phyloP scores from a whole-genome alignment of 164 flowering plant species.

The Malania oleifera region DNA sequence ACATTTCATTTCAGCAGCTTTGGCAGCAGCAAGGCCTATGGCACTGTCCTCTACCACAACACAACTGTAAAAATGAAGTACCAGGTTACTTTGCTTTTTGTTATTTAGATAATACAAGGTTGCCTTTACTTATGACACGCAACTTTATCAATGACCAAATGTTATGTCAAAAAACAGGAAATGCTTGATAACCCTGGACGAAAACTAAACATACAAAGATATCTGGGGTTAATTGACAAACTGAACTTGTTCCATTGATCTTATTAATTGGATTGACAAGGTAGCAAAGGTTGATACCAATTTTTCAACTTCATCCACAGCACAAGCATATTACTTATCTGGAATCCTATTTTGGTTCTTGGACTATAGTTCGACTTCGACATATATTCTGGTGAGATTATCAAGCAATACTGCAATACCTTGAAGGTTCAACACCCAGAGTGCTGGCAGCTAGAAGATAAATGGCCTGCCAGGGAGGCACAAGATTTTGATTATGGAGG shows the following conservation, averaged over 20 bases:
- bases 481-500: too few relatives aligned
- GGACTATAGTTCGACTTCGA: neutral
- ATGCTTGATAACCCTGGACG: neutral
- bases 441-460: slow-evolving; percentile 77
- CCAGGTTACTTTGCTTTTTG: neutral
- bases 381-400: neutral
- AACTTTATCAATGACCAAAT: too few relatives aligned
- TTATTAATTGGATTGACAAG: neutral
- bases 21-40: slow-evolving; percentile 95
- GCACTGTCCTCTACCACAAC: slow-evolving; percentile 94
- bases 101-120: too few relatives aligned
- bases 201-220: neutral
- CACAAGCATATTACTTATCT: neutral
- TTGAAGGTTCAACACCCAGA: slow-evolving; percentile 81
- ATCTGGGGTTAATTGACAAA: neutral
- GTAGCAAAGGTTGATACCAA: neutral
- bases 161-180: neutral
- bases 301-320: neutral
- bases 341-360: neutral
- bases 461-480: slow-evolving; percentile 71
- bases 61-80: slow-evolving; percentile 44
- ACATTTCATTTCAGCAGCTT: slow-evolving; percentile 97
- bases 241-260: neutral
- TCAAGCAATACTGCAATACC: slow-evolving; percentile 38
- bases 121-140: neutral